These are phyloP conservation scores for Ophiocordyceps camponoti-leonardi DNA, from an alignment of 2,329 filamentous ascomycete species.

Conservation along the genomic window DNA sequence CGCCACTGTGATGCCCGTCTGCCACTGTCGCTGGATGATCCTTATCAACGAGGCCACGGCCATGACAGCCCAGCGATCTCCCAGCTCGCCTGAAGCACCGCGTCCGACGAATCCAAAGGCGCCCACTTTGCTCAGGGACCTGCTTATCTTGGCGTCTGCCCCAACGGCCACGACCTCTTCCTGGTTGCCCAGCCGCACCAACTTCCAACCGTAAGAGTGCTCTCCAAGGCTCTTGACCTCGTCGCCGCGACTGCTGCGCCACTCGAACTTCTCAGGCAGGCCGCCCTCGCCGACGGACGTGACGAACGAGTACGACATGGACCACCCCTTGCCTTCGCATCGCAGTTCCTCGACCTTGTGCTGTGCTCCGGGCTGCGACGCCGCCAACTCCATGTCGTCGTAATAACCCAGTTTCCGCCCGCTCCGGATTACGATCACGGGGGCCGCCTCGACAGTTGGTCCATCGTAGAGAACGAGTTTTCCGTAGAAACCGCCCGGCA, in stretches of 20 bases:
- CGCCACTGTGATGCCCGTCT: not conserved
- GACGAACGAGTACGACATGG: slow-evolving; percentile 8
- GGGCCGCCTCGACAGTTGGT: slow-evolving; percentile 1
- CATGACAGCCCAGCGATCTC: slow-evolving; percentile 24
- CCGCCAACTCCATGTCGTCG: slow-evolving; percentile 5
- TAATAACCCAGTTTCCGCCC: slow-evolving; percentile 1
- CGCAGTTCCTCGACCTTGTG: slow-evolving; percentile 3
- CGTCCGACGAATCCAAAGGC: slow-evolving; percentile 22
- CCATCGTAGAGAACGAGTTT: slow-evolving; percentile 5
- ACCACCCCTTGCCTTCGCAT: slow-evolving; percentile 1
- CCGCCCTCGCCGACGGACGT: slow-evolving; percentile 14
- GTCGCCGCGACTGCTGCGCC: slow-evolving; percentile 19
- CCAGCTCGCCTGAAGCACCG: slow-evolving; percentile 19
- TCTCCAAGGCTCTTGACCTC: slow-evolving; percentile 16
- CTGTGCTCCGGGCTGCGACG: slow-evolving; percentile 1
- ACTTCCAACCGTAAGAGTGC: slow-evolving; percentile 20
- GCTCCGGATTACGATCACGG: slow-evolving; percentile 1
- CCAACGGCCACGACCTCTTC: slow-evolving; percentile 26
- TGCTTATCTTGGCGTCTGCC: slow-evolving; percentile 4
- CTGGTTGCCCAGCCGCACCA: slow-evolving; percentile 11
- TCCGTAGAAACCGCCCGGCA: slow-evolving; percentile 3
- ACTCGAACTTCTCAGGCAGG: slow-evolving; percentile 20
- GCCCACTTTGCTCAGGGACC: slow-evolving; percentile 11
- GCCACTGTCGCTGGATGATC: slow-evolving; percentile 3
- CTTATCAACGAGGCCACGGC: slow-evolving; percentile 16